phyloP scores from a whole-genome alignment of 2,329 filamentous ascomycete species.

The Cordyceps farinosa region DNA sequence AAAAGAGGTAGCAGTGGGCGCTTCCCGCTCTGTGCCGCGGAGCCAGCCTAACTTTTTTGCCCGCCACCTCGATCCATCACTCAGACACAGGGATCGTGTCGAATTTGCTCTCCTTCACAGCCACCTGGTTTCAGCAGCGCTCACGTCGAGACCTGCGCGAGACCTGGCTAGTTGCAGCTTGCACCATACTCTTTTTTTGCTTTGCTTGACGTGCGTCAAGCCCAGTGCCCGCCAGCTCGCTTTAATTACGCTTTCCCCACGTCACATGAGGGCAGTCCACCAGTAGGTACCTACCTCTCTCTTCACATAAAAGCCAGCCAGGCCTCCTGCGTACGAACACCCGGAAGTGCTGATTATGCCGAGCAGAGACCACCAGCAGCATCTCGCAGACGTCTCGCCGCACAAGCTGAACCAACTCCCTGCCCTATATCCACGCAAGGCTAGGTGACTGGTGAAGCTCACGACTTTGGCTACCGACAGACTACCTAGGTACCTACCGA shows the following conservation, averaged over 20 bases:
- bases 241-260: neutral
- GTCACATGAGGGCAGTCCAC: conserved; percentile 12
- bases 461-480: neutral
- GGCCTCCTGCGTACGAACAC: neutral
- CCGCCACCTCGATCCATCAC: conserved; percentile 12
- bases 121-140: conserved; percentile 10
- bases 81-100: conserved; percentile 10
- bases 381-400: neutral
- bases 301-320: neutral
- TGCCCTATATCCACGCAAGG: neutral
- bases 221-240: conserved; percentile 6
- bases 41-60: neutral
- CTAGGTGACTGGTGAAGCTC: neutral
- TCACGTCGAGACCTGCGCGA: neutral
- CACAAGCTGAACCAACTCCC: neutral
- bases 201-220: neutral
- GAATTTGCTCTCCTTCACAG: conserved; percentile 10
- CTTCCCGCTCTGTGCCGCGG: conserved; percentile 11
- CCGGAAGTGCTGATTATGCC: neutral
- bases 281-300: neutral
- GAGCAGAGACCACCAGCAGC: neutral
- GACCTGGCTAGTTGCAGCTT: neutral
- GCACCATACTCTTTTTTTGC: neutral
- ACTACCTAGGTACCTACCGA: neutral
- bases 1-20: neutral